Evolutionary conservation across 2,329 filamentous ascomycete genomes (phyloP).

Genomic region (Xylariaceae sp.): DNA sequence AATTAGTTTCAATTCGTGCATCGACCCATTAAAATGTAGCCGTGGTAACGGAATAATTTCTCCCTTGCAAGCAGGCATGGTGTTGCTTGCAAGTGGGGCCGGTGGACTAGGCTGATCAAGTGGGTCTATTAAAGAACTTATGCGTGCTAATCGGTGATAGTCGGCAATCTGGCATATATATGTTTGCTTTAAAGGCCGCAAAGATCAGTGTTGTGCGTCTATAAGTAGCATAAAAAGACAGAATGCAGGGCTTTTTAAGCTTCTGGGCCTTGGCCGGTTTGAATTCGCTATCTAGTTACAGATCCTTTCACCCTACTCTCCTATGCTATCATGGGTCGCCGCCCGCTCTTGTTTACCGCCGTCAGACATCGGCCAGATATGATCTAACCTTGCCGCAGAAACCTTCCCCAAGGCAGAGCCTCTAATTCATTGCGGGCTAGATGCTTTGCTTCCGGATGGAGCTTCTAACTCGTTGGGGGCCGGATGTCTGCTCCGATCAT

Average conservation of each 20-base stretch:
- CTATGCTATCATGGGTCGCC: not conserved
- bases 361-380: not conserved
- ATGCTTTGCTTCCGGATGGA: not conserved
- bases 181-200: not conserved
- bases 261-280: not conserved
- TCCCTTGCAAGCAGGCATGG: not conserved
- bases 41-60: not conserved
- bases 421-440: not conserved
- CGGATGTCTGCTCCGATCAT: not conserved
- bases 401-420: not conserved
- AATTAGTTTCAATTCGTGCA: too few species aligned
- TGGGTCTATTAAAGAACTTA: too few species aligned
- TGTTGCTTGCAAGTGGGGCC: not conserved
- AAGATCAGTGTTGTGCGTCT: not conserved
- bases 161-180: too few species aligned
- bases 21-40: not conserved
- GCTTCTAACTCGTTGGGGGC: not conserved
- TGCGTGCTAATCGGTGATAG: too few species aligned
- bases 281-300: not conserved
- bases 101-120: not conserved
- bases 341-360: not conserved
- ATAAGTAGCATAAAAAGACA: not conserved
- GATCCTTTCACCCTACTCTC: not conserved
- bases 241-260: not conserved
- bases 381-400: not conserved